Evolutionary conservation across 495 filamentous ascomycete genomes (phyloP).

Genomic region (Durotheca rogersii): DNA sequence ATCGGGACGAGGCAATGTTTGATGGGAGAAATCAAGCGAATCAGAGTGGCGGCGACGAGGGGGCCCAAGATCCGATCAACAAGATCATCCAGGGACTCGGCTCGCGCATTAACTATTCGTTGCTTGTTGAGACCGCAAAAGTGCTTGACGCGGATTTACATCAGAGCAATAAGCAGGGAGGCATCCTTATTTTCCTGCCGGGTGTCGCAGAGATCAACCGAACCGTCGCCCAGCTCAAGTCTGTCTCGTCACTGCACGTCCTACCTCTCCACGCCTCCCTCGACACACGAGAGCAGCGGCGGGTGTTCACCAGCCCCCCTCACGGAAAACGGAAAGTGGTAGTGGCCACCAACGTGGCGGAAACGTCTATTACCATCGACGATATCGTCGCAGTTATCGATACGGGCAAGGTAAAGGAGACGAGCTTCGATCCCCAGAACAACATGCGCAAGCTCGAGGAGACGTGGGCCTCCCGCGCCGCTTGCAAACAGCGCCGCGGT

Average conservation of each 20-base stretch:
- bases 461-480: slow-evolving; percentile 91
- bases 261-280: slow-evolving; percentile 92
- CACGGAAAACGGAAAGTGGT: slow-evolving; percentile 85
- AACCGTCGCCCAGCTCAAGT: slow-evolving; percentile 68
- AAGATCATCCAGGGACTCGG: slow-evolving; percentile 72
- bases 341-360: slow-evolving; percentile 92
- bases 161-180: slow-evolving; percentile 63
- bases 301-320: slow-evolving; percentile 78
- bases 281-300: slow-evolving; percentile 78
- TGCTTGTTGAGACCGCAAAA: slow-evolving; percentile 75
- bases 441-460: slow-evolving; percentile 94
- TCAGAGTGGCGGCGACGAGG: slow-evolving; percentile 13
- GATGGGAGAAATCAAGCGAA: slow-evolving; percentile 34
- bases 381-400: slow-evolving; percentile 97
- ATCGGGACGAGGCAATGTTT: slow-evolving; percentile 34
- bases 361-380: slow-evolving; percentile 97
- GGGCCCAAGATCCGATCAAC: slow-evolving; percentile 52
- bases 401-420: slow-evolving; percentile 92
- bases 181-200: slow-evolving; percentile 91
- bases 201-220: slow-evolving; percentile 83
- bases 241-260: slow-evolving; percentile 69
- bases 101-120: slow-evolving; percentile 87
- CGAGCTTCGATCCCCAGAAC: slow-evolving; percentile 85
- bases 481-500: slow-evolving; percentile 94
- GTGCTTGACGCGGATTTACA: slow-evolving; percentile 74